These are phyloP conservation scores for Monosporascus sp. DNA, from an alignment of 2,329 filamentous ascomycete species.

Conservation along the genomic window DNA sequence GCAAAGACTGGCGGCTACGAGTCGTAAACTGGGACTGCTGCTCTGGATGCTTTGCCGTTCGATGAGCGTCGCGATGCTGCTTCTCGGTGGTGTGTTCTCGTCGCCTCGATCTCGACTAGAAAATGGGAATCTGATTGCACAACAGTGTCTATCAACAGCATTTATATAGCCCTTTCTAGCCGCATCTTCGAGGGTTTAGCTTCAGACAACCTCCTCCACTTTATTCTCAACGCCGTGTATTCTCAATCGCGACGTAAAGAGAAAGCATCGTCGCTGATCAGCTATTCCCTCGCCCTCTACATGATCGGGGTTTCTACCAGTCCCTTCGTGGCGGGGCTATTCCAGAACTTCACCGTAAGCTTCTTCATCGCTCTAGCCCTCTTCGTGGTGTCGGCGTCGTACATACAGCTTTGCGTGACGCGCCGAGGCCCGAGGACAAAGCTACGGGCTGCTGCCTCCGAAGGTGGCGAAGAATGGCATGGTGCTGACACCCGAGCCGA, in stretches of 20 bases:
- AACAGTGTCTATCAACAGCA: conserved; percentile 2
- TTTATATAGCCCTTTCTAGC: conserved; percentile 5
- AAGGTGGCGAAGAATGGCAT: no score
- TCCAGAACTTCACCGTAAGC: conserved; percentile 5
- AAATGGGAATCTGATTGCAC: not conserved
- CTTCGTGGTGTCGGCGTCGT: conserved; percentile 4
- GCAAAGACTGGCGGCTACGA: not conserved
- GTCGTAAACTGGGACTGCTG: not conserved
- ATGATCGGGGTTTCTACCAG: conserved; percentile 11
- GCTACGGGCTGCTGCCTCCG: not conserved
- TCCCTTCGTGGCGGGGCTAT: conserved; percentile 5
- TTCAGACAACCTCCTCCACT: conserved; percentile 14
- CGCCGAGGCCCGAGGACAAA: no score
- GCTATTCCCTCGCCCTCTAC: conserved; percentile 8
- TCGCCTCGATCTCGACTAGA: no score
- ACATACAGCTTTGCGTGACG: not conserved
- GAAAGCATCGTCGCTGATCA: conserved; percentile 4
- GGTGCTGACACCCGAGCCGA: no score
- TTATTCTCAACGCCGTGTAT: conserved; percentile 9
- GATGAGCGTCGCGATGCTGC: not conserved
- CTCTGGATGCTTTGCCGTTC: not conserved
- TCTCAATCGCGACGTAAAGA: not conserved
- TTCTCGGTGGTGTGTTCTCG: not conserved
- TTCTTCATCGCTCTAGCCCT: conserved; percentile 8
- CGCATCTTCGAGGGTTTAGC: conserved; percentile 14